phyloP scores from a whole-genome alignment of 139 green algal species.

The Picochlorum costavermella region DNA sequence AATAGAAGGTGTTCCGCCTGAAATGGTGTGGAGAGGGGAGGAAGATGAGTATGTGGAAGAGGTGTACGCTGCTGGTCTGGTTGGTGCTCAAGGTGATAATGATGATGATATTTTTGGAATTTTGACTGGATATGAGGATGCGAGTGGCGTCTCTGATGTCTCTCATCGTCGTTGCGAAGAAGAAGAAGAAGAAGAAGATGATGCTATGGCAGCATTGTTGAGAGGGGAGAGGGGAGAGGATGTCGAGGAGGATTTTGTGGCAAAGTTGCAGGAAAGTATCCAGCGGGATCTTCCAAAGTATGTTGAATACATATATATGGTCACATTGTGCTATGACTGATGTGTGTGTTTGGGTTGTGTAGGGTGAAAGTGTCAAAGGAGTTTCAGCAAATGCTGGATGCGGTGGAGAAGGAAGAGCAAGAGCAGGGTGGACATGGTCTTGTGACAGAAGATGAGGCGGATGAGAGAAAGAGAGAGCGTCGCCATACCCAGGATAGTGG shows the following conservation, averaged over 20 bases:
- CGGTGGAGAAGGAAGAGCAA: conserved; percentile 6
- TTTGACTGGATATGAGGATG: too few relatives aligned
- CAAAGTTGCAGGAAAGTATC: neutral
- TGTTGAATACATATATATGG: neutral
- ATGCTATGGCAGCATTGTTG: neutral
- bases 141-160: too few relatives aligned
- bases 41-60: too few relatives aligned
- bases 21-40: too few relatives aligned
- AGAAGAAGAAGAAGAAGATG: neutral
- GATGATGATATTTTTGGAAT: too few relatives aligned
- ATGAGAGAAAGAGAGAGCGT: too few relatives aligned
- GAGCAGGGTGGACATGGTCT: neutral
- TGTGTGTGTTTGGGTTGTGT: neutral
- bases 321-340: neutral
- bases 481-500: too few relatives aligned
- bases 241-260: neutral
- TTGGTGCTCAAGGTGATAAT: too few relatives aligned
- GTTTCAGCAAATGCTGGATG: conserved; percentile 17
- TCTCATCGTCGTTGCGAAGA: too few relatives aligned
- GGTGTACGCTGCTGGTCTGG: too few relatives aligned
- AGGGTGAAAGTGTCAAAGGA: conserved; percentile 14
- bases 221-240: too few relatives aligned
- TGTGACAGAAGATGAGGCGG: neutral
- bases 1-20: too few relatives aligned
- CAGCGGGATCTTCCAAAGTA: conserved; percentile 12